A percentile compares a stretch with the other conserved stretches of the same genome.
phyloP scores from a whole-genome alignment of 1,284 basidiomycete genomes.

The Malassezia yamatoensis region DNA sequence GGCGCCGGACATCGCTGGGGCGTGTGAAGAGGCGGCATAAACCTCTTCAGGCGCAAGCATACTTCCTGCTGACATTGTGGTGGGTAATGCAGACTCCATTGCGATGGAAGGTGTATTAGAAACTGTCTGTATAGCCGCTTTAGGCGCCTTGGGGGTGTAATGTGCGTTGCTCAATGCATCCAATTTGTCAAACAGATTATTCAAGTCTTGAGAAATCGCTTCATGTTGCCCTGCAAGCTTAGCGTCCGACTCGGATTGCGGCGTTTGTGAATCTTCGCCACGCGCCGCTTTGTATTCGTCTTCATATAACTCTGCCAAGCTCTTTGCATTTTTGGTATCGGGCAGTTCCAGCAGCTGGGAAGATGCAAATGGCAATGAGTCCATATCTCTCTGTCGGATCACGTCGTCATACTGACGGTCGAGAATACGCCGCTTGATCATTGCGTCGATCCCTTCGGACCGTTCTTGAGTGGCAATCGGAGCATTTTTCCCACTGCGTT shows the following conservation, averaged over 20 bases:
- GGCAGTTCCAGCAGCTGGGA: constrained; percentile 80
- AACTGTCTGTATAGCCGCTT: constrained; percentile 74
- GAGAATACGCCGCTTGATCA: constrained; percentile 80
- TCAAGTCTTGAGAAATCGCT: constrained; percentile 72
- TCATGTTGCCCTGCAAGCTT: constrained; percentile 80
- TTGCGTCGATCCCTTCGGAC: constrained; percentile 72
- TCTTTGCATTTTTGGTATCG: constrained; percentile 61
- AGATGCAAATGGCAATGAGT: constrained; percentile 67
- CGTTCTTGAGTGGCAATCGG: constrained; percentile 83
- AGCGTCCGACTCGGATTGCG: constrained; percentile 67
- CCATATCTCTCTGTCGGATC: constrained; percentile 64
- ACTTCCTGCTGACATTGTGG: constrained; percentile 62
- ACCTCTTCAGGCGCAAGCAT: constrained; percentile 93
- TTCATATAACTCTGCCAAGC: constrained; percentile 91
- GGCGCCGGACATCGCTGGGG: constrained; percentile 36
- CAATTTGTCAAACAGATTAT: constrained; percentile 73
- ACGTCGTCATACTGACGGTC: constrained; percentile 84
- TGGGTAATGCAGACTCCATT: constrained; percentile 81
- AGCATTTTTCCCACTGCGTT: constrained; percentile 70
- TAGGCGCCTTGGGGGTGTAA: constrained; percentile 89
- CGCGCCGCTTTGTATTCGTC: constrained; percentile 71
- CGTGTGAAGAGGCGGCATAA: constrained; percentile 50
- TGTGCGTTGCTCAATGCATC: constrained; percentile 91
- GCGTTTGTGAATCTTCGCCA: constrained; percentile 50
- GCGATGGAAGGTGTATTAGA: constrained; percentile 73